Conservation (phyloP, 202 grass and related monocot species). For the Musa balbisiana region DNA sequence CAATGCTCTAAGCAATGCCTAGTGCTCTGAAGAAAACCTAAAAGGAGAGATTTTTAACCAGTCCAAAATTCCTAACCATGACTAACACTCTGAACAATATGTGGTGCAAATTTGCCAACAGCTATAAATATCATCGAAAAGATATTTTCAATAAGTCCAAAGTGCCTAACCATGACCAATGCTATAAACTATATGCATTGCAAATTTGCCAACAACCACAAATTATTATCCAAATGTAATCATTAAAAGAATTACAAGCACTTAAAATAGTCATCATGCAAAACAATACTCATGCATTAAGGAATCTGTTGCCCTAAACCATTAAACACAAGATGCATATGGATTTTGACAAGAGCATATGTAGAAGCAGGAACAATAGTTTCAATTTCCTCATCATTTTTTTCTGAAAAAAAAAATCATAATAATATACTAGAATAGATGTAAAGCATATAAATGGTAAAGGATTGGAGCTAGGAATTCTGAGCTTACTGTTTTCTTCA, state of each 20-base stretch:
- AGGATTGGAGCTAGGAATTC: neutral
- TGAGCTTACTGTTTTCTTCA: neutral
- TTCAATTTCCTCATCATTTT: slow-evolving; percentile 67
- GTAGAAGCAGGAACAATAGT: slow-evolving; percentile 58
- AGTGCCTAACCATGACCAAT: no score
- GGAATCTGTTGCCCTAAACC: slow-evolving; percentile 39
- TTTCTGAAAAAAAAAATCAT: slow-evolving; percentile 24
- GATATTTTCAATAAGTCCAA: no score
- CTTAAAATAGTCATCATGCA: no score
- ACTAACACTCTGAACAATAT: neutral
- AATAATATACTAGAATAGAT: neutral
- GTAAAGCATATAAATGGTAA: neutral
- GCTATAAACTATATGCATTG: no score
- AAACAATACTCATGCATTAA: neutral
- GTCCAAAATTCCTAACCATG: neutral
- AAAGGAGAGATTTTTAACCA: neutral
- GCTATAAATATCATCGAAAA: no score
- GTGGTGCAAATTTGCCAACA: neutral
- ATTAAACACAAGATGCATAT: slow-evolving; percentile 78
- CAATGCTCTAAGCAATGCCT: no score
- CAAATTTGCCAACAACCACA: no score
- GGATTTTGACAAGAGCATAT: no score
- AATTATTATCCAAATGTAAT: no score
- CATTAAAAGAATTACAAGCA: no score
- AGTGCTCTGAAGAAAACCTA: slow-evolving; percentile 41